Base-by-base conservation (phyloP, 2,329 filamentous ascomycete species). In the Claviceps quebecensis region DNA sequence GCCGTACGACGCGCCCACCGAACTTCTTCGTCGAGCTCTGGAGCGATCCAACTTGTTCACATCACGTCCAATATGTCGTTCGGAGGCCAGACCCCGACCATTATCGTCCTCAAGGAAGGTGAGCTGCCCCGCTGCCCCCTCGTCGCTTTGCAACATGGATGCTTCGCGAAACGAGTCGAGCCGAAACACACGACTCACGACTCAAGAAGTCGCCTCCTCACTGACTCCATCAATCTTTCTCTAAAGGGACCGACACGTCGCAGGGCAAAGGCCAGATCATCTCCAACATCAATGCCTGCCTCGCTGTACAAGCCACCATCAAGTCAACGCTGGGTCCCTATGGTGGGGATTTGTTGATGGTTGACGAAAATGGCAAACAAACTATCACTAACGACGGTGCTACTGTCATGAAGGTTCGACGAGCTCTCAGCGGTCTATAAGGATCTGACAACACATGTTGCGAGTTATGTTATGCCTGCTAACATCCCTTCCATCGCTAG, bases 301-400 rank as follows among this genome's bases (percentile, higher is more conserved):
- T 96, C 61, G 91, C 93, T 23, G 90, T 98, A 41, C 93, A 98
- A 73, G 80, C 84, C 48, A 97, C 91, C 54, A 91, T 98, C 73
- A 94, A 95, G 74, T 87, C 86, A 63, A 98, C 93, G 19, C 78
- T 98, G 38, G 93, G 93, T 41, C 93, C 93, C 37, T 98, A 97
- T 71, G 93, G 93, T 66, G 93, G 93, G 64, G 93, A 98, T 72
- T 73, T 97, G 67, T 77, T 98, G 67, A 84, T 98, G 72, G 91
- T 97, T 52, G 93, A 97, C 70, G 84, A 83, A 69, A 96, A 96
- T 76, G 93, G 93, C 68, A 84, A 74, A 69, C 89, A 96, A 73
- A 98, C 93, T 51, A 97, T 98, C 67, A 98, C 93, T 61, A 98
- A 98, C 72, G 93, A 98, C 73, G 93, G 93, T 65, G 93, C 93